Conservation (phyloP, 139 green algal genomes). For the Raphidocelis subcapitata region DNA sequence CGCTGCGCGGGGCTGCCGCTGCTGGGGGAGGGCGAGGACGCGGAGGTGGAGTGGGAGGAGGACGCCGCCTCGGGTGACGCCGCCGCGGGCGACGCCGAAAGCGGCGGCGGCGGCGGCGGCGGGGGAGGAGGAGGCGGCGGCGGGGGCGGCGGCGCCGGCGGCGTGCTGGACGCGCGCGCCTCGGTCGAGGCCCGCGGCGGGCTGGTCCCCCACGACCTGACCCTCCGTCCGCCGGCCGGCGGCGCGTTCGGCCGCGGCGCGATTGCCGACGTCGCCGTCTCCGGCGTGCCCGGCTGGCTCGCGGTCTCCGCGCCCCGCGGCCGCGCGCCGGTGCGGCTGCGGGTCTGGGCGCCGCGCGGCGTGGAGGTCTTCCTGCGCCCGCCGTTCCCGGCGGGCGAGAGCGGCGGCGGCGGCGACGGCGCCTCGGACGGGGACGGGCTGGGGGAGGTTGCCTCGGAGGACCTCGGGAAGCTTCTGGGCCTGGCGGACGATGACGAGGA, state of each 20-base stretch:
- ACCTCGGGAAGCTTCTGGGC: conserved; percentile 4
- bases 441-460: conserved; percentile 25
- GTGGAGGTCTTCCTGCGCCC: conserved; percentile 87
- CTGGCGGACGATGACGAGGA: conserved; percentile 22
- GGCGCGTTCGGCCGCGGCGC: no score
- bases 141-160: no score
- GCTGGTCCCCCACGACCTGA: conserved; percentile 38
- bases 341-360: conserved; percentile 74
- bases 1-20: conserved; percentile 27
- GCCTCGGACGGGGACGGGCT: conserved; percentile 5
- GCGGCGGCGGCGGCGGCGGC: no score
- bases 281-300: conserved; percentile 59
- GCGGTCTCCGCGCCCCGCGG: conserved; percentile 29
- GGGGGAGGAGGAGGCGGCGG: no score
- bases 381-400: no score
- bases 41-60: background rate
- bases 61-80: background rate
- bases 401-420: conserved; percentile 29
- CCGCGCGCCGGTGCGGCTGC: conserved; percentile 38
- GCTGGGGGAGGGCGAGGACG: background rate
- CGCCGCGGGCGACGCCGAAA: background rate
- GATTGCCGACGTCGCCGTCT: conserved; percentile 75
- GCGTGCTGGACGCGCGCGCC: conserved; percentile 30
- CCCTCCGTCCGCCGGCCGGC: conserved; percentile 19
- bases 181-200: conserved; percentile 65